Conservation (phyloP, 1,284 basidiomycete species). For the Marasmius oreades region DNA sequence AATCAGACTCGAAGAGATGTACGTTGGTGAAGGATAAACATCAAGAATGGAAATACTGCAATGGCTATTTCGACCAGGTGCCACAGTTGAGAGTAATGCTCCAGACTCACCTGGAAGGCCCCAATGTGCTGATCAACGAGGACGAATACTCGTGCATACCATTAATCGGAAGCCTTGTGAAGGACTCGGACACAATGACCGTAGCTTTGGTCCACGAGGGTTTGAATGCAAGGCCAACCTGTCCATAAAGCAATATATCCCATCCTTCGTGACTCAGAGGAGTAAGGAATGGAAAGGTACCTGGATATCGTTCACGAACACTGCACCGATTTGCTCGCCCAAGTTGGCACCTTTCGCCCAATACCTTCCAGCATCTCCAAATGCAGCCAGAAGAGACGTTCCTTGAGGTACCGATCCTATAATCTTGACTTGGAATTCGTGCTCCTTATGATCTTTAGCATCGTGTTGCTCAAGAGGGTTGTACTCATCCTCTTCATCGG, state of each 20-base stretch:
- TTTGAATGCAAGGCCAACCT: constrained; percentile 52
- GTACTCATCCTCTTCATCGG: constrained; percentile 64
- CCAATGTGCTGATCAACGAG: constrained; percentile 37
- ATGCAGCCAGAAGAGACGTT: constrained; percentile 39
- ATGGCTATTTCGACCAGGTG: not conserved
- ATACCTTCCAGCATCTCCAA: constrained; percentile 40
- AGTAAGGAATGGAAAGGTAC: constrained; percentile 32
- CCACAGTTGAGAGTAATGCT: constrained; percentile 3
- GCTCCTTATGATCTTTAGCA: constrained; percentile 14
- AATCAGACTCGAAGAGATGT: constrained; percentile 39
- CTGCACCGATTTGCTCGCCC: constrained; percentile 46
- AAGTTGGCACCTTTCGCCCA: constrained; percentile 51
- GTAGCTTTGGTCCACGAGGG: constrained; percentile 44
- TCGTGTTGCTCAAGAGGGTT: constrained; percentile 33
- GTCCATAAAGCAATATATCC: not conserved
- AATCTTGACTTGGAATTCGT: constrained; percentile 31
- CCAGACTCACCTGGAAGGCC: constrained; percentile 42
- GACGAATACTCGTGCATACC: constrained; percentile 49
- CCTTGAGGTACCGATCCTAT: constrained; percentile 29
- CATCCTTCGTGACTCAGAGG: no score
- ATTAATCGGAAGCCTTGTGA: constrained; percentile 45
- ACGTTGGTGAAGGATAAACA: constrained; percentile 46
- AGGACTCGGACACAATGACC: constrained; percentile 52
- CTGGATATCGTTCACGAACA: constrained; percentile 43
- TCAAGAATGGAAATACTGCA: constrained; percentile 51